Evolutionary conservation across 306 rosid species (phyloP).

Genomic region (Herpetospermum pedunculosum): DNA sequence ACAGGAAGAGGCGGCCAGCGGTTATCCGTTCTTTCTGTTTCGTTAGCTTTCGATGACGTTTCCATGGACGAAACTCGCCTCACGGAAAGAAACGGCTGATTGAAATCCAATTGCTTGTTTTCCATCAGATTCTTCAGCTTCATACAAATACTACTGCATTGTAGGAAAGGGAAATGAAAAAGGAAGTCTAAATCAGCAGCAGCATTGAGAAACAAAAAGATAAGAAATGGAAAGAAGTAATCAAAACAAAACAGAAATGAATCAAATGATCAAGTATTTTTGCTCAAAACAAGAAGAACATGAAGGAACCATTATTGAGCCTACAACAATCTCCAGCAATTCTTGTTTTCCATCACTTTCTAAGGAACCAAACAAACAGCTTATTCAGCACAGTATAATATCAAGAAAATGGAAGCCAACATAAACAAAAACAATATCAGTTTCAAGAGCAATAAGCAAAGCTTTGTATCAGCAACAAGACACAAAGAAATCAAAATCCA

Average conservation of each 20-base stretch:
- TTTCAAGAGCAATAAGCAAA: neutral
- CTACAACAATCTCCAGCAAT: no score
- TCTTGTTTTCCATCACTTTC: no score
- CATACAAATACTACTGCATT: slow-evolving; percentile 26
- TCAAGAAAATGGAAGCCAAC: neutral
- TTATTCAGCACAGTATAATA: neutral
- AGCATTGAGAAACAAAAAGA: neutral
- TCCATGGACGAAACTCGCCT: slow-evolving; percentile 49
- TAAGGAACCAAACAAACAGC: neutral
- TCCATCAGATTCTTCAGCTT: slow-evolving; percentile 42
- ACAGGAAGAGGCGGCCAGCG: slow-evolving; percentile 37
- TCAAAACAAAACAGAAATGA: neutral
- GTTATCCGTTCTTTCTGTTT: slow-evolving; percentile 22
- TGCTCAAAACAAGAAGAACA: no score
- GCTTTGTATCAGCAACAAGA: neutral
- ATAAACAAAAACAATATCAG: neutral
- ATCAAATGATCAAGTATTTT: no score
- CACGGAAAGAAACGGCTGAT: slow-evolving; percentile 80
- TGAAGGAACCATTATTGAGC: no score
- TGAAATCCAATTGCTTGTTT: slow-evolving; percentile 67
- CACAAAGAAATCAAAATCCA: neutral
- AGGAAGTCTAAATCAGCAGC: neutral
- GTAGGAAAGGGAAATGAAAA: neutral
- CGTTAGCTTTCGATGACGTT: slow-evolving; percentile 21
- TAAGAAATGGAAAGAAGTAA: neutral